Evolutionary conservation across 2,329 filamentous ascomycete genomes (phyloP), one percentile per base, ranked within the genome.

Genomic region (Hypocreales sp.): DNA sequence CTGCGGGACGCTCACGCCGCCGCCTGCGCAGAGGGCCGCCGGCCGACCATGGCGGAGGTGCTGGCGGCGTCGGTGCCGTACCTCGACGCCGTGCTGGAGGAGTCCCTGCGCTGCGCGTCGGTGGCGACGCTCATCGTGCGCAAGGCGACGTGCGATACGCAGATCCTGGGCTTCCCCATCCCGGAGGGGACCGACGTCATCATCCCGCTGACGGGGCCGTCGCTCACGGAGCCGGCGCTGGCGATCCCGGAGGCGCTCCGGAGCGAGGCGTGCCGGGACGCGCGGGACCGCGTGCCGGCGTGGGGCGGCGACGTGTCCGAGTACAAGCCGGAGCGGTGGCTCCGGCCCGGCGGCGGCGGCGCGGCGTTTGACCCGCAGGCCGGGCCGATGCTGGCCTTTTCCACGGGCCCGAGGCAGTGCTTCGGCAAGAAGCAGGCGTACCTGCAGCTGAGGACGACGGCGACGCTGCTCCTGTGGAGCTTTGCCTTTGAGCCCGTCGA

Each of bases 271-370:
- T 42, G 39, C n/a, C 35, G 35, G 9, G 28, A 33, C 13, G 39
- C 37, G 30, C 43, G 38, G 23, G 38, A 33, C 8, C 34, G 41
- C 5, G 39, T 42, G 2, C 43, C 44, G 1, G 26, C 27, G 1
- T 56, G 50, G 49, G 46, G 46, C 6, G 37, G 39, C 5, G 45
- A 50, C 20, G 33, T 50, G 4, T 36, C 25, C 1, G 32, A 32
- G 7, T 58, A 53, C 36, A 38, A 37, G 22, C 55, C 55, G 2
- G 52, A 56, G 34, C 38, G 55, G 7, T 58, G 53, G 53, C 41
- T 57, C 7, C 37, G 32, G 24, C 11, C 22, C 15, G 33, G 36
- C 4, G 19, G 26, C 14, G 22, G 23, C 30, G 27, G 20, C 4
- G 25, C 33, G 8, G 38, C 39, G 11, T 55, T 51, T 21, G 45